phyloP scores from a whole-genome alignment of 495 filamentous ascomycete species.

The Penicillium parvum region DNA sequence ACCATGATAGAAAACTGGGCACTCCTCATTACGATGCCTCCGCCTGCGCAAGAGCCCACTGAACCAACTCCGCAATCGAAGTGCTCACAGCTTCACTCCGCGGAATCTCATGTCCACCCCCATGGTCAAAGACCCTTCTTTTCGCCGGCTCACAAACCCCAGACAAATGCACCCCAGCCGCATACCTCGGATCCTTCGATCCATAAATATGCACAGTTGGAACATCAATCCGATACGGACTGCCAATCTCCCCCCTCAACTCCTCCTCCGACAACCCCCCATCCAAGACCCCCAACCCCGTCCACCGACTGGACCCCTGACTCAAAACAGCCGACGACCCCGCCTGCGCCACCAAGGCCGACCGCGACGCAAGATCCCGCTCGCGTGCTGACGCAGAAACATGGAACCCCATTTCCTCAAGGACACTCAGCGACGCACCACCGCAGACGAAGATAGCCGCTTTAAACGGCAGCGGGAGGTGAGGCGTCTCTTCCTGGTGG shows the following conservation, averaged over 20 bases:
- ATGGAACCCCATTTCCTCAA: slow-evolving; percentile 47
- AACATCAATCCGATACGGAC: slow-evolving; percentile 45
- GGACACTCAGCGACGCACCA: slow-evolving; percentile 41
- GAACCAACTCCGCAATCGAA: slow-evolving; percentile 35
- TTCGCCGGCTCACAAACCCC: slow-evolving; percentile 46
- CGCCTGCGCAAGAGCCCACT: slow-evolving; percentile 28
- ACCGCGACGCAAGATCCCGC: slow-evolving; percentile 28
- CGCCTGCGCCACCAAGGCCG: slow-evolving; percentile 26
- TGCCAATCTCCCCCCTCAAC: slow-evolving; percentile 35
- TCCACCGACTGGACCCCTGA: slow-evolving; percentile 28
- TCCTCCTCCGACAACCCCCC: slow-evolving; percentile 50
- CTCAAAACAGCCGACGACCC: slow-evolving; percentile 25
- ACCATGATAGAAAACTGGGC: no score
- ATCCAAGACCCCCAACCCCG: slow-evolving; percentile 11
- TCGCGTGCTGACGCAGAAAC: slow-evolving; percentile 41
- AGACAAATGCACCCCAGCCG: slow-evolving; percentile 51
- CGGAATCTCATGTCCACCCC: slow-evolving; percentile 55
- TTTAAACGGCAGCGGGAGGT: slow-evolving; percentile 48
- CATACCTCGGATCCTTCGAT: slow-evolving; percentile 52
- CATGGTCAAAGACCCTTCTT: slow-evolving; percentile 49
- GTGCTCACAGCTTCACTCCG: slow-evolving; percentile 29
- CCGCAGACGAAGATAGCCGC: slow-evolving; percentile 59
- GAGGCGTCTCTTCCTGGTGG: slow-evolving; percentile 31
- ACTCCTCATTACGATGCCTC: no score
- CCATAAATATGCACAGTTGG: slow-evolving; percentile 63